Base-by-base conservation (phyloP, 169 alveolate species). In the Plasmodium reichenowi region DNA sequence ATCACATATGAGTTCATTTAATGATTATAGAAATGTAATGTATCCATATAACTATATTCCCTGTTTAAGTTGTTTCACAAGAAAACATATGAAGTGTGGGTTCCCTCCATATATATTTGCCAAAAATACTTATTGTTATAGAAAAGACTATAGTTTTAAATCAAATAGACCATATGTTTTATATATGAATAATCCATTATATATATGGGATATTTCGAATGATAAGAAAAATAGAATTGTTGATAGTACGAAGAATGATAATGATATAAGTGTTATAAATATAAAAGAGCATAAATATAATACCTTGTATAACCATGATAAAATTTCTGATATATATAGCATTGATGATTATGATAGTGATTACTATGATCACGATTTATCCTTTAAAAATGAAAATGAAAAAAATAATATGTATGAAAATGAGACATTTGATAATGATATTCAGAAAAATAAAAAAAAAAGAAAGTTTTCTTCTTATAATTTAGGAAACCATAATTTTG, bases 71-170 rank as follows among this genome's bases (percentile, higher is more conserved):
- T 83, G 91, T 58, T 32, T 83, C 9, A 64, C 72, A 8, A 70
- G 58, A 38, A 68, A 68, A 15, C 91, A 83, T 71, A 20, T 32
- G 15, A 83, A 56, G 58, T 83, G 91, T 83, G 91, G 91, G 56
- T 68, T 12, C 7, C 91, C 91, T 54, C 91, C 91, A 29, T 70
- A 68, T 32, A 24, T 68, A 43, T 56, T 43, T 50, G 85, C 74
- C n/a, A 58, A 56, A 48, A 26, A 83, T 26, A 9, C 86, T 3
- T 50, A 70, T 29, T 45, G 38, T 9, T 43, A 26, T 67, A 83
- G 91, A 63, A 71, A 54, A 38, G 74, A 56, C n/a, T 67, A 20
- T 20, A 83, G 26, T 73, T 38, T n/a, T 29, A 56, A 71, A 15
- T 22, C 58, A 12, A 52, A 70, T 83, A 22, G 22, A 4, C 9